Conservation (phyloP, 1,139 yeast genomes). For the Cylindricascospora bacillispora region DNA sequence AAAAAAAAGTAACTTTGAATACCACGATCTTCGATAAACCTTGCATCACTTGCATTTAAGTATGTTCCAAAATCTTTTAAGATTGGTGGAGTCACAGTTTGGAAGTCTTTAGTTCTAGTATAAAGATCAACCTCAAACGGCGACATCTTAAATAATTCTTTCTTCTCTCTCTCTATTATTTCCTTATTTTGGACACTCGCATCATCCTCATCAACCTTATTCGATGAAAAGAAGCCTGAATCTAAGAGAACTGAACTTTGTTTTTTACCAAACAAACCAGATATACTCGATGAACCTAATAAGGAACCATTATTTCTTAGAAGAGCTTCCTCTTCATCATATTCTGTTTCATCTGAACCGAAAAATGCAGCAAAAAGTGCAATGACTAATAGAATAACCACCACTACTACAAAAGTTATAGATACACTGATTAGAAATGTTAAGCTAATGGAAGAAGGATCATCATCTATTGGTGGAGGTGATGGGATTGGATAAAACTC, state of each 20-base stretch:
- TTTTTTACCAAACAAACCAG: conserved; percentile 15
- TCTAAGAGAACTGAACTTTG: conserved; percentile 21
- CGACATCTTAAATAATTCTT: conserved; percentile 26
- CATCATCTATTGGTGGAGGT: conserved; percentile 24
- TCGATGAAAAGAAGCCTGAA: conserved; percentile 28
- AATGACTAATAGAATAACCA: conserved; percentile 26
- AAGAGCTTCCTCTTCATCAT: conserved; percentile 21
- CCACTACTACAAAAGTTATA: conserved; percentile 29
- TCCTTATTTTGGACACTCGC: conserved; percentile 11
- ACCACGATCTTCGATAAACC: conserved; percentile 36
- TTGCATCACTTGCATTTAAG: conserved; percentile 27
- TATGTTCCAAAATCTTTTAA: conserved; percentile 31
- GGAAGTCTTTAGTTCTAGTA: conserved; percentile 28
- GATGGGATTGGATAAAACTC: too few relatives aligned
- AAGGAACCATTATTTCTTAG: conserved; percentile 5
- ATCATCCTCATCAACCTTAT: conserved; percentile 28
- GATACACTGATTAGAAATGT: conserved; percentile 31
- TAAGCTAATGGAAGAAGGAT: conserved; percentile 25
- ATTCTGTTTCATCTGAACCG: conserved; percentile 21
- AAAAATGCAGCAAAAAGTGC: conserved; percentile 31
- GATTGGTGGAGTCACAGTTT: conserved; percentile 28
- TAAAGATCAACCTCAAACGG: conserved; percentile 27
- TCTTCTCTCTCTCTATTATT: conserved; percentile 22
- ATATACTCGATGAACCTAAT: conserved; percentile 10
- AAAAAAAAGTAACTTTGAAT: conserved; percentile 34